These are phyloP conservation scores for Aureobasidium melanogenum DNA, from an alignment of 2,329 filamentous ascomycete species.

Conservation along the genomic window DNA sequence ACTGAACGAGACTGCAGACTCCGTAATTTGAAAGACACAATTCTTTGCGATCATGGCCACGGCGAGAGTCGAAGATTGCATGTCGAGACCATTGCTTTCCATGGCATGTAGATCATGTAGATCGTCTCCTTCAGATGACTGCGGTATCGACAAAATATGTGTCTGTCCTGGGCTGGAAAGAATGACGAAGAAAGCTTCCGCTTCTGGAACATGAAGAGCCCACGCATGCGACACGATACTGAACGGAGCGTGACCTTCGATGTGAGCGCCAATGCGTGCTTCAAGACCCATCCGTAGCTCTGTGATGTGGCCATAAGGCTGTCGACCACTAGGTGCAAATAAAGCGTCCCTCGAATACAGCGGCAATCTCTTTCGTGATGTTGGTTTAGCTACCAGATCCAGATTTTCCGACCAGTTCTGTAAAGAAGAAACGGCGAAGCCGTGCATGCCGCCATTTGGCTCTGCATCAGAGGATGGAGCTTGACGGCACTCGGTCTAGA, in stretches of 20 bases:
- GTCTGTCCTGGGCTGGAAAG: conserved; percentile 26
- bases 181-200: conserved; percentile 27
- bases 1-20: conserved; percentile 17
- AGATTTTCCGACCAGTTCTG: conserved; percentile 50
- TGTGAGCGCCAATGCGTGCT: conserved; percentile 19
- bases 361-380: background rate
- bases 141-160: background rate
- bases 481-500: conserved; percentile 2
- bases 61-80: conserved; percentile 19
- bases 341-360: conserved; percentile 20
- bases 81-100: conserved; percentile 18
- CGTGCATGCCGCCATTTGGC: background rate
- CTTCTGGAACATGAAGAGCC: conserved; percentile 25
- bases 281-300: conserved; percentile 36
- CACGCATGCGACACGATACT: conserved; percentile 27
- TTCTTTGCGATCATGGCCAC: conserved; percentile 16
- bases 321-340: conserved; percentile 34
- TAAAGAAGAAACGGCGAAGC: conserved; percentile 30
- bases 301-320: conserved; percentile 35
- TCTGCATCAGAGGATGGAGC: background rate
- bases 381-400: conserved; percentile 29
- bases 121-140: conserved; percentile 12
- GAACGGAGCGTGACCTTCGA: conserved; percentile 12
- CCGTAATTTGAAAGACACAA: conserved; percentile 24
- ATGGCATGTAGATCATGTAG: background rate